Evolutionary conservation across 108 stramenopile genomes (phyloP), one percentile per base, ranked within the genome.

Genomic region (Hondaea fermentalgiana): DNA sequence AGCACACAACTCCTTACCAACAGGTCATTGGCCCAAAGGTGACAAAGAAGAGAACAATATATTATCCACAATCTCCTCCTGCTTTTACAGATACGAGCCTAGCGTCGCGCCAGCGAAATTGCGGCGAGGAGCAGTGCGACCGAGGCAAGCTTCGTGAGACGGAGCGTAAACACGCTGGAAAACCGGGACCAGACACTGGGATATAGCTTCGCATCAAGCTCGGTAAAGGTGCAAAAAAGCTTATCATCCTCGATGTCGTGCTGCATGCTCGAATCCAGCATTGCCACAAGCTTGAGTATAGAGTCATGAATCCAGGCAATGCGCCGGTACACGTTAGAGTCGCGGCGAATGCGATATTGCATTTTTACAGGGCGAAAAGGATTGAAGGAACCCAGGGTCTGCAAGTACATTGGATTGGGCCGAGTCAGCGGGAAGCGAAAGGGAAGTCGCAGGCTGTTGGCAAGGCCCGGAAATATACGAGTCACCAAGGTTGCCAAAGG

Each of bases 301-400:
- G n/a, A 25, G 76, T 83, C 76, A 35, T 83, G 76, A 35, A 83
- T 83, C n/a, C n/a, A 53, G n/a, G 49, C 76, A 45, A 83, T 83
- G n/a, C 76, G 76, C 44, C 76, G 76, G 76, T 83, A 83, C 10
- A 83, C 76, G 28, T 83, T 83, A 2, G 76, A 12, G 51, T 83
- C 76, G n/a, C 76, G 76, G n/a, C 49, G 64, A 12, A 69, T 69
- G 12, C n/a, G 49, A 10, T 17, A 35, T 0, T 35, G 35, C 35
- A 35, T 35, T 35, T 35, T 35, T 35, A 35, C 35, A 35, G 35
- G 35, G 35, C 35, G 35, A 35, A 35, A 35, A 35, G 35, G 35
- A 35, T 35, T 35, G 35, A 35, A 35, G 35, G 35, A 35, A 35
- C 35, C 17, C 19, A 23, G 1, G 45, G 6, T 23, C 49, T 14